A percentile compares a stretch with the other conserved stretches of the same genome.
Evolutionary conservation across 78 protist species (phyloP).

Genomic region (Chrysochromulina tobinii): DNA sequence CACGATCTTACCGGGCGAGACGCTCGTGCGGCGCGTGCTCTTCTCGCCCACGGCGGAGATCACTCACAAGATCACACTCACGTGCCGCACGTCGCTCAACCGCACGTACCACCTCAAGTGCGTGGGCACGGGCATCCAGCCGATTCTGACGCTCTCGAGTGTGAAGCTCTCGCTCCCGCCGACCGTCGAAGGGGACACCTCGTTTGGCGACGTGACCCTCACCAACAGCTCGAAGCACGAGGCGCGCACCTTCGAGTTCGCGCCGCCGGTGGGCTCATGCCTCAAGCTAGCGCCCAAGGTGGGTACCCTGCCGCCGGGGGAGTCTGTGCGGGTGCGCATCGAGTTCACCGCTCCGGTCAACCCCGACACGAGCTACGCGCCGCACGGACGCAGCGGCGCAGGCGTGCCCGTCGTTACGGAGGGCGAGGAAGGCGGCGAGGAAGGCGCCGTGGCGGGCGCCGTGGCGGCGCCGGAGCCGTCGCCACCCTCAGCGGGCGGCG

Average conservation of each 20-base stretch:
- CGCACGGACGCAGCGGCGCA: no score
- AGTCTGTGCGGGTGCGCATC: not conserved
- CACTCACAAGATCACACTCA: not conserved
- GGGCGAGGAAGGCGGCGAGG: not conserved
- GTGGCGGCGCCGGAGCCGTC: not conserved
- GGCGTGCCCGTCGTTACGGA: not conserved
- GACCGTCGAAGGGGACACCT: not conserved
- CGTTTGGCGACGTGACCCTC: not conserved
- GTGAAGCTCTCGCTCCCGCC: not conserved
- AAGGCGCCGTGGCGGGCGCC: not conserved
- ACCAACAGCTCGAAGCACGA: no score
- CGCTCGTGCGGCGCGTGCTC: not conserved
- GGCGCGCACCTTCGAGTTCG: not conserved
- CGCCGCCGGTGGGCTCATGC: not conserved
- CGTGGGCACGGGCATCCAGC: not conserved
- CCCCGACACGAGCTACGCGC: no score
- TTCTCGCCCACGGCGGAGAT: not conserved
- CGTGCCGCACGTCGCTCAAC: not conserved
- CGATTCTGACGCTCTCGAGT: not conserved
- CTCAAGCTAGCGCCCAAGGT: not conserved
- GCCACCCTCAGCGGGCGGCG: no score
- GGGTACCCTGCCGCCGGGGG: not conserved
- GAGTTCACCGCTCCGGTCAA: not conserved
- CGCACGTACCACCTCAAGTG: not conserved
- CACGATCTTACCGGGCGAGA: slow-evolving; percentile 18